phyloP scores from a whole-genome alignment of 2,329 filamentous ascomycete genomes.

The Fusarium siculi region DNA sequence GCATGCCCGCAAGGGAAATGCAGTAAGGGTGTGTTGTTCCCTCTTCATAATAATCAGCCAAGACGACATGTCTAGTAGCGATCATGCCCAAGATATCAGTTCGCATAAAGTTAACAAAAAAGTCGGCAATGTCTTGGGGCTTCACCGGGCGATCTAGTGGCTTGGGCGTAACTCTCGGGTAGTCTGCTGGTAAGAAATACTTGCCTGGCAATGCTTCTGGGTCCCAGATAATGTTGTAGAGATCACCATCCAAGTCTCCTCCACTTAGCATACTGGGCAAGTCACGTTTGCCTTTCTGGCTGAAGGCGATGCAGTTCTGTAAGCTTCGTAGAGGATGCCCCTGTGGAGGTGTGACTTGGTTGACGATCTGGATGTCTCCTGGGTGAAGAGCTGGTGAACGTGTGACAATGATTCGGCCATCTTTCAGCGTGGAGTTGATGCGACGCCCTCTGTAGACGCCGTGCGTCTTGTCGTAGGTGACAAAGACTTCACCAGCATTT shows the following conservation, averaged over 20 bases:
- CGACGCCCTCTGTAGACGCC: constrained; percentile 36
- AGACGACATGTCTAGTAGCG: constrained; percentile 69
- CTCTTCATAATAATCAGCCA: constrained; percentile 65
- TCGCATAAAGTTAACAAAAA: constrained; percentile 83
- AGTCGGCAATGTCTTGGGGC: constrained; percentile 76
- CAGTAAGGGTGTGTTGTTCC: constrained; percentile 67
- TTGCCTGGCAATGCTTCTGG: constrained; percentile 54
- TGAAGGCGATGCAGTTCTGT: constrained; percentile 83
- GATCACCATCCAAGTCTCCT: constrained; percentile 85
- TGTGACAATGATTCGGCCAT: constrained; percentile 70
- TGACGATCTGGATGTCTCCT: constrained; percentile 78
- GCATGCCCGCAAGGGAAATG: constrained; percentile 66
- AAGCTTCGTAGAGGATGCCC: constrained; percentile 70
- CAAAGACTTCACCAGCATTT: constrained; percentile 73
- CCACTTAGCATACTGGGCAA: constrained; percentile 82
- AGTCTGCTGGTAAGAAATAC: constrained; percentile 72
- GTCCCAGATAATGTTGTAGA: constrained; percentile 85
- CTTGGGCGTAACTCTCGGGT: constrained; percentile 66
- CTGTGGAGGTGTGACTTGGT: constrained; percentile 68
- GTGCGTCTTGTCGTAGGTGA: constrained; percentile 61
- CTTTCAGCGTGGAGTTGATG: constrained; percentile 45
- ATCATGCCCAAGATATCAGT: constrained; percentile 74
- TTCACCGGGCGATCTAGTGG: constrained; percentile 71
- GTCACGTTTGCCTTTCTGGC: constrained; percentile 75
- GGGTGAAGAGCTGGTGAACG: constrained; percentile 85